These are phyloP conservation scores for Argentina anserina DNA, from an alignment of 306 rosid species.

Conservation along the genomic window DNA sequence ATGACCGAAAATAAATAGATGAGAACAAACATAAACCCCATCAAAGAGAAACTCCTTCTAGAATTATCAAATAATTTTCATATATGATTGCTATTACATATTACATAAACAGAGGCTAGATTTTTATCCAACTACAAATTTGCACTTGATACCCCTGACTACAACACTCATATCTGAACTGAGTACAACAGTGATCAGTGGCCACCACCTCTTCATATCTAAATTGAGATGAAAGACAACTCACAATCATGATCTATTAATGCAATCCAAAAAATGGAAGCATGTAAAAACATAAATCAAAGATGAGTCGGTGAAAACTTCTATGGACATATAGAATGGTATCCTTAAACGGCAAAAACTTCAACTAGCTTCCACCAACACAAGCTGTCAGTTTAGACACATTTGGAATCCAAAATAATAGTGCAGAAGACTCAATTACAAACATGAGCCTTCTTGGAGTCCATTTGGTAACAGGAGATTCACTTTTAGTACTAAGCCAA, in stretches of 20 bases:
- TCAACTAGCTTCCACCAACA: conserved; percentile 76
- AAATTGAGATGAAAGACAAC: not conserved
- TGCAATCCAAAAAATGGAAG: not conserved
- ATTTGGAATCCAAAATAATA: conserved; percentile 92
- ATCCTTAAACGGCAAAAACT: conserved; percentile 15
- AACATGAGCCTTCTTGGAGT: conserved; percentile 93
- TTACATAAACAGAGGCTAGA: too few relatives aligned
- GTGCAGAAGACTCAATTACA: conserved; percentile 82
- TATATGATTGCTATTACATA: too few relatives aligned
- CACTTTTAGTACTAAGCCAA: conserved; percentile 90
- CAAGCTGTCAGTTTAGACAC: conserved; percentile 83
- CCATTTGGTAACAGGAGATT: conserved; percentile 90
- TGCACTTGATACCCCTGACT: too few relatives aligned
- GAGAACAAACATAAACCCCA: too few relatives aligned
- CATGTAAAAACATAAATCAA: too few relatives aligned
- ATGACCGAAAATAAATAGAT: too few relatives aligned
- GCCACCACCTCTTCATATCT: not conserved
- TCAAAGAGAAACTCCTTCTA: too few relatives aligned
- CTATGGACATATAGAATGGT: not conserved
- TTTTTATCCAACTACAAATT: too few relatives aligned
- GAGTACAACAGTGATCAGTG: not conserved
- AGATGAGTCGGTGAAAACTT: not conserved
- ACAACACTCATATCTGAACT: too few relatives aligned
- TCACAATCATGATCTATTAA: not conserved
- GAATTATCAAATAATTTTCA: too few relatives aligned